Percentiles rank a stretch among this genome's conserved stretches.
phyloP scores from a whole-genome alignment of 257 asterid species.

The Solanum sparsipilum region DNA sequence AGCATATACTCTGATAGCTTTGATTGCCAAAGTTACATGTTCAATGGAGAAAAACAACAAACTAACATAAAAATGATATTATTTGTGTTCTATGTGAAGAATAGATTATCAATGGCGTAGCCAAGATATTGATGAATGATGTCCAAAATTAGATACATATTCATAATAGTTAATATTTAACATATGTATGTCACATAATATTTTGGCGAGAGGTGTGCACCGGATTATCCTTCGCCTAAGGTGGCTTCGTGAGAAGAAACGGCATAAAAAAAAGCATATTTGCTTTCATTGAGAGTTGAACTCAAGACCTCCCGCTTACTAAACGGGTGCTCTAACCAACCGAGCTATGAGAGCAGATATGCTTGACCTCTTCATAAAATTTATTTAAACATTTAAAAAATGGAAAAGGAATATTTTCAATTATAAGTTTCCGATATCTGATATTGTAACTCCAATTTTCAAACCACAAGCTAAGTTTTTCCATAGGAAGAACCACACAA shows the following conservation, averaged over 20 bases:
- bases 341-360: conserved; percentile 19
- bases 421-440: background rate
- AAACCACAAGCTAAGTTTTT: background rate
- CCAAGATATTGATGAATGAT: background rate
- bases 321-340: conserved; percentile 45
- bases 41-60: background rate
- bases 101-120: background rate
- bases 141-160: background rate
- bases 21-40: background rate
- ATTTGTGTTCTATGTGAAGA: background rate
- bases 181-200: no score
- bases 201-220: no score
- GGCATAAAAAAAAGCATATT: no score
- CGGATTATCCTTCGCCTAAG: no score
- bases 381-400: no score
- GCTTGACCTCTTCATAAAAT: background rate
- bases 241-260: no score
- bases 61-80: background rate
- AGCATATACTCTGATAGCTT: no score
- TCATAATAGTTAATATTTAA: no score
- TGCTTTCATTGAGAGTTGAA: conserved; percentile 31
- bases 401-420: no score
- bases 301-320: conserved; percentile 39
- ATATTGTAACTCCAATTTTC: no score
- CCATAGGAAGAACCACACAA: background rate